Evolutionary conservation across 148 eudicot species (phyloP), one percentile per base, ranked within the genome.

Genomic region (Heliosperma pusillum): DNA sequence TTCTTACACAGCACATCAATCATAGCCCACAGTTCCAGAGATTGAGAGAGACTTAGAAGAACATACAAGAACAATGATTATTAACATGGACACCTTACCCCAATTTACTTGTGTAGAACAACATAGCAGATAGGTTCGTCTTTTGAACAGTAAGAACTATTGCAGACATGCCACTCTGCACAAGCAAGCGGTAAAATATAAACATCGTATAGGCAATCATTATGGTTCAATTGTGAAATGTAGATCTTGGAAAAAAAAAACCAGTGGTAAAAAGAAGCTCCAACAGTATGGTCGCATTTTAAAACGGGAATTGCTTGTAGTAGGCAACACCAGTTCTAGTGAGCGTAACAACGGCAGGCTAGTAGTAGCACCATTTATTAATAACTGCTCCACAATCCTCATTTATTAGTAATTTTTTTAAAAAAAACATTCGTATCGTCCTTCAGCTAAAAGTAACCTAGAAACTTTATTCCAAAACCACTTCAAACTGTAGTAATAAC

Each of bases 141-240:
- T 84, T 96, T 77, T 92, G 99, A 80, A 96, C 99, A 30, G 99
- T 96, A 52, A 96, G 94, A 84, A 96, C 81, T 74, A 90, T 84
- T 42, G 97, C 97, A 79, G 84, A 86, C 99, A 96, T 92, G 78
- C 80, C 77, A 81, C 82, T 87, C 97, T 95, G 85, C 78, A 80
- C 59, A 80, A 60, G 69, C 72, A 52, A 78, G 76, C 50, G 33
- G 22, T 29, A 21, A 63, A 65, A 58, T 42, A 19, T 63, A 52
- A 62, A 44, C 81, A 73, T 24, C 12, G 26, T 30, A 33, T 21
- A 69, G 70, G 55, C 22, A 17, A 69, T 40, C 25, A 55, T 56
- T 33, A 53, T 45, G 62, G 25, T 16, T 25, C 45, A 33, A 33
- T 33, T 33, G 40, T 33, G 40, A 29, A 29, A 36, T 36, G 42